Evolutionary conservation across 495 filamentous ascomycete genomes (phyloP).

Genomic region (Penicillium subrubescens): DNA sequence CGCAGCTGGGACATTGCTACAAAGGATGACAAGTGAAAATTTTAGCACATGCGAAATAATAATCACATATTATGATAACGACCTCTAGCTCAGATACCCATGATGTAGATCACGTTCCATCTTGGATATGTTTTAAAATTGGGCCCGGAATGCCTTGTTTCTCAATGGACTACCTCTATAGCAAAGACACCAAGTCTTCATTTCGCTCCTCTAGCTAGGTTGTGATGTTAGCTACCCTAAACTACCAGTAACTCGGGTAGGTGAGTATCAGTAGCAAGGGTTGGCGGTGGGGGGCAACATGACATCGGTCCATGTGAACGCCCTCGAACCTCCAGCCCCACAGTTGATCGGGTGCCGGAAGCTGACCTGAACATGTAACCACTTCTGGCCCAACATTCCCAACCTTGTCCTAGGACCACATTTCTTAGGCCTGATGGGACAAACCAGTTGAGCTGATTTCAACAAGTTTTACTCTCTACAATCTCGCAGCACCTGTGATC

Average conservation of each 20-base stretch:
- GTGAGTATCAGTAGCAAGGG: neutral
- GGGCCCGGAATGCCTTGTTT: neutral
- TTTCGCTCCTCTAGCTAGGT: neutral
- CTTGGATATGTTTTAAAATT: neutral
- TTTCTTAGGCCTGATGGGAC: neutral
- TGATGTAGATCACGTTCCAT: neutral
- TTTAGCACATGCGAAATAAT: neutral
- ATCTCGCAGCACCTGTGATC: neutral
- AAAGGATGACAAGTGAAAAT: constrained; percentile 20
- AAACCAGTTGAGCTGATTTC: neutral
- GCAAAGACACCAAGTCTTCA: neutral
- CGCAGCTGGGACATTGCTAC: constrained; percentile 66
- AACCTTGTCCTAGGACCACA: neutral
- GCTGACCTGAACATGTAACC: constrained; percentile 20
- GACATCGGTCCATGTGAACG: constrained; percentile 12
- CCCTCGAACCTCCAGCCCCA: constrained; percentile 16
- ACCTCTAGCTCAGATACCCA: neutral
- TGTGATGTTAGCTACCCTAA: neutral
- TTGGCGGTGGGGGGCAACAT: neutral
- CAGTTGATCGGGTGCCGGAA: constrained; percentile 12
- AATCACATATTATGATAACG: neutral
- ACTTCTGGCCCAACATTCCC: constrained; percentile 7
- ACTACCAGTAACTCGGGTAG: neutral
- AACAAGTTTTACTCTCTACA: neutral
- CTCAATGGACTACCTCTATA: neutral